Conservation (phyloP, 805 yeast genomes). For the Candida bentonensis region DNA sequence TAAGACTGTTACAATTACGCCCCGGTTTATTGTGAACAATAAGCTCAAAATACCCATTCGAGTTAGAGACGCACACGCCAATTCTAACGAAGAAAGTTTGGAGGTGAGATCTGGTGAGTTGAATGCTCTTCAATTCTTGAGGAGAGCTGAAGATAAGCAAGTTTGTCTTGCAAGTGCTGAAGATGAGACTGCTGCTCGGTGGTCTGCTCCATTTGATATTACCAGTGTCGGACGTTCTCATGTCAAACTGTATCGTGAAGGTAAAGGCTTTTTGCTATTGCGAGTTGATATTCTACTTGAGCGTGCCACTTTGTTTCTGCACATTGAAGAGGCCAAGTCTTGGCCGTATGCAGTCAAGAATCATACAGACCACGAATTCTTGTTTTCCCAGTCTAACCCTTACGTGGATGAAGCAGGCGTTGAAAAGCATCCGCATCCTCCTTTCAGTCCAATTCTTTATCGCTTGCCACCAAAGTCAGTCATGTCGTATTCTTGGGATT, state of each 20-base stretch:
- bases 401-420: slow-evolving; percentile 49
- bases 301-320: slow-evolving; percentile 66
- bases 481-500: slow-evolving; percentile 98
- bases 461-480: slow-evolving; percentile 78
- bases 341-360: slow-evolving; percentile 95
- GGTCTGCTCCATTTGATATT: slow-evolving; percentile 84
- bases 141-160: slow-evolving; percentile 41
- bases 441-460: slow-evolving; percentile 68
- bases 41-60: slow-evolving; percentile 38
- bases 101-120: slow-evolving; percentile 34
- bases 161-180: slow-evolving; percentile 44
- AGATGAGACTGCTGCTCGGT: slow-evolving; percentile 39
- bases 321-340: slow-evolving; percentile 52
- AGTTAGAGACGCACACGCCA: slow-evolving; percentile 16
- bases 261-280: slow-evolving; percentile 44
- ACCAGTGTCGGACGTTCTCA: slow-evolving; percentile 73
- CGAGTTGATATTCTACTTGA: slow-evolving; percentile 68
- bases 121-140: slow-evolving; percentile 51
- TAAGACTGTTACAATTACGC: slow-evolving; percentile 66
- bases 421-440: slow-evolving; percentile 33
- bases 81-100: slow-evolving; percentile 11
- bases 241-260: slow-evolving; percentile 51
- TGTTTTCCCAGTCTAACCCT: slow-evolving; percentile 79
- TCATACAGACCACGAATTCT: slow-evolving; percentile 76
- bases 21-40: slow-evolving; percentile 68